Evolutionary conservation across 2,329 filamentous ascomycete genomes (phyloP), one percentile per base, ranked within the genome.

Genomic region (Cercospora beticola): DNA sequence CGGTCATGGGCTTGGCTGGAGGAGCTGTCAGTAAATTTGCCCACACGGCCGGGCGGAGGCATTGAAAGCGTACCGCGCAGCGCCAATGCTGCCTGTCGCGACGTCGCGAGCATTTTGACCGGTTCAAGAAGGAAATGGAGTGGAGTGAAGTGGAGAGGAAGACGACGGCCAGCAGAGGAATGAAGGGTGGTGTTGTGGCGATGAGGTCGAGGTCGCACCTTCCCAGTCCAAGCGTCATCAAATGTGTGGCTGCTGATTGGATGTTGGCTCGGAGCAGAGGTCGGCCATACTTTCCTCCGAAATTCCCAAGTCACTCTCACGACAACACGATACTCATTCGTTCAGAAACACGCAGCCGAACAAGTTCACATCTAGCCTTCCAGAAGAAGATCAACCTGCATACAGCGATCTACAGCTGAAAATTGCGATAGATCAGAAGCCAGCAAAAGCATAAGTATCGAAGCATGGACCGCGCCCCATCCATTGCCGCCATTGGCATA

Each of bases 401-500:
- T 9, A 58, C 4, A 33, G 0, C n/a, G 21, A 1, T 12, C 16
- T 58, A 16, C 7, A 58, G 0, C 9, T 7, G 4, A 18, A 9
- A 2, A 33, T 3, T n/a, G 1, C 4, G 6, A 30, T 3, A 30
- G 18, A 6, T 18, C 1, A 23, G 23, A 30, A 57, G 16, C 23
- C 52, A 16, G 43, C 14, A 31, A 2, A 49, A 62, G n/a, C 40
- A 30, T 21, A 28, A 14, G 14, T 3, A n/a, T 6, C 54, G 31
- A 12, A 49, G 16, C 43, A 85, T 86, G 84, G 78, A 80, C 65
- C 90, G 80, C 68, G 78, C 78, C 52, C 83, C 94, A 31, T 92
- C 91, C 40, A 95, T 98, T 81, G 94, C 93, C 80, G 97, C 94
- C 79, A 89, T 99, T 75, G 94, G 93, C 80, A 86, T 98, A 63